Conservation (phyloP, 2,329 filamentous ascomycete genomes). For the Cladosporium sp. region DNA sequence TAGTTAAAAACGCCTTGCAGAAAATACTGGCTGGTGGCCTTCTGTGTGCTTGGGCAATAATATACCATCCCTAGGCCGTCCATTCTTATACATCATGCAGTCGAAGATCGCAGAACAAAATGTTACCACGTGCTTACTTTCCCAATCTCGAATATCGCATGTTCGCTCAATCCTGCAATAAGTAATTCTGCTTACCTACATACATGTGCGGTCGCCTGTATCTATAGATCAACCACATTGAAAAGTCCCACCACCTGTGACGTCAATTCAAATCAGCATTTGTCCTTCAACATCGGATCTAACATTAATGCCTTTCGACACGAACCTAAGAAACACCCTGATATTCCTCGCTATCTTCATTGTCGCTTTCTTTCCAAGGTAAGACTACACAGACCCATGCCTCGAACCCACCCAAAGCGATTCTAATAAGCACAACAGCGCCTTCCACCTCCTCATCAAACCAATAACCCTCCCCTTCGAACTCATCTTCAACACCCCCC, state of each 20-base stretch:
- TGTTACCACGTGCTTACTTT: background rate
- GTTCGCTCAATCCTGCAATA: background rate
- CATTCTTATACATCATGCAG: too few relatives aligned
- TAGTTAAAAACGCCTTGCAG: background rate
- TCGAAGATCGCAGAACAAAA: background rate
- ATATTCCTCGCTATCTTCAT: conserved; percentile 53
- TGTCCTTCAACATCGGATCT: background rate
- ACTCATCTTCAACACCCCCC: conserved; percentile 29
- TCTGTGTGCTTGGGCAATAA: background rate
- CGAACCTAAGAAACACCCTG: conserved; percentile 42
- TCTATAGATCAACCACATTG: background rate
- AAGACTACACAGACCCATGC: background rate
- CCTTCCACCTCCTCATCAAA: conserved; percentile 45
- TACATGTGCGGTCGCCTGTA: background rate
- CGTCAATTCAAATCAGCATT: conserved; percentile 5
- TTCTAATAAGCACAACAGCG: conserved; percentile 40
- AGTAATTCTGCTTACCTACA: conserved; percentile 1
- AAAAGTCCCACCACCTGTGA: conserved; percentile 18
- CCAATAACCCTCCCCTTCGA: conserved; percentile 40
- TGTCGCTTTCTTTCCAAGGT: conserved; percentile 51
- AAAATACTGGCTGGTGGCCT: background rate
- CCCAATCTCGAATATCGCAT: background rate
- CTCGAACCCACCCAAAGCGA: conserved; percentile 19
- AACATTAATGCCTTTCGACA: conserved; percentile 27
- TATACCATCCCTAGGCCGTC: too few relatives aligned